Percentiles rank a stretch among this genome's conserved stretches.
These are phyloP conservation scores for Diaporthe sp. DNA, from an alignment of 2,329 filamentous ascomycete genomes.

Conservation along the genomic window DNA sequence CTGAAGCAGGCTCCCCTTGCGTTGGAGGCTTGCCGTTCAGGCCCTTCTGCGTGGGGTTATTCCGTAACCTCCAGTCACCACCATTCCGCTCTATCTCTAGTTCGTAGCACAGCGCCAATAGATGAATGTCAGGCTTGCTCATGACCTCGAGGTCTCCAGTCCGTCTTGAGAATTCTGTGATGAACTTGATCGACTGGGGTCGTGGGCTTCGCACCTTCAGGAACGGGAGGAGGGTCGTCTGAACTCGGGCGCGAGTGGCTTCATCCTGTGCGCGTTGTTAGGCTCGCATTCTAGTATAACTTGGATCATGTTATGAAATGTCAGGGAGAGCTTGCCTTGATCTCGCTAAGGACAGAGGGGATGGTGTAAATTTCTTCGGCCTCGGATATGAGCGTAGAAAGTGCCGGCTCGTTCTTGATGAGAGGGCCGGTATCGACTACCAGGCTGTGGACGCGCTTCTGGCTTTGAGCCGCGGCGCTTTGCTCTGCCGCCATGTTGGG, in stretches of 20 bases:
- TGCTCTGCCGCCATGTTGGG: conserved; percentile 3
- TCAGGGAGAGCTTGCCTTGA: conserved; percentile 66
- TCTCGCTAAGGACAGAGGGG: conserved; percentile 88
- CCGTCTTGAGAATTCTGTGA: conserved; percentile 87
- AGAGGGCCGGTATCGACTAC: conserved; percentile 93
- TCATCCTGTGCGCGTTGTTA: conserved; percentile 77
- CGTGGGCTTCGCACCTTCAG: conserved; percentile 81
- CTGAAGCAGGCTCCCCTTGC: conserved; percentile 51
- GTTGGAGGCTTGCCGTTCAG: conserved; percentile 77
- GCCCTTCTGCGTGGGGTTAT: conserved; percentile 81
- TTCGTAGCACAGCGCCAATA: conserved; percentile 93
- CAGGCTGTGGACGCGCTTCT: conserved; percentile 83
- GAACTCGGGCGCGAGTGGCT: conserved; percentile 82
- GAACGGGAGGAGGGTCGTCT: conserved; percentile 89
- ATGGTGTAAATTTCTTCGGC: conserved; percentile 86
- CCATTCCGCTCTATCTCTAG: conserved; percentile 91
- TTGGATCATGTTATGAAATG: neutral
- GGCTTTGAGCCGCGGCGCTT: conserved; percentile 22
- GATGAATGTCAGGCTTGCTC: conserved; percentile 88
- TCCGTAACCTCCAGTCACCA: conserved; percentile 89
- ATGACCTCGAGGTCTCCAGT: conserved; percentile 92
- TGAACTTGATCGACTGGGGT: conserved; percentile 82
- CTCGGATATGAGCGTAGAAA: conserved; percentile 84
- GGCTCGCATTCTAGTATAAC: too few species aligned
- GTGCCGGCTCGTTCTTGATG: conserved; percentile 90